phyloP scores from a whole-genome alignment of 2,329 filamentous ascomycete species.

The Arthrobotrys megalospora region DNA sequence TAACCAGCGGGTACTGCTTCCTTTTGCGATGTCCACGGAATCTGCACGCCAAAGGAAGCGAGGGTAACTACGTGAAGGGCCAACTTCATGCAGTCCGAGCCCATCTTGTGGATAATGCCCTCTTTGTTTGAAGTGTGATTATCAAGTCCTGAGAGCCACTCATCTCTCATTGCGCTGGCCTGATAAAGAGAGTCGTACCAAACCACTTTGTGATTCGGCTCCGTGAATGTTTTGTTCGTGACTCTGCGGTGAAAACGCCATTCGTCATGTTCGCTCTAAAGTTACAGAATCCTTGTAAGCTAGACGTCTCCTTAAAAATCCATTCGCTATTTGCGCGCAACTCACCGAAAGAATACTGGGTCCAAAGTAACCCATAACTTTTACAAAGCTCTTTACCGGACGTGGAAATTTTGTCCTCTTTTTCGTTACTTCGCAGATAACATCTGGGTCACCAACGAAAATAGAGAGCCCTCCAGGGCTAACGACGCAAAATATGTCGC shows the following conservation, averaged over 20 bases:
- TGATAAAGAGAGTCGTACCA: slow-evolving; percentile 34
- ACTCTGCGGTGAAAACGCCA: slow-evolving; percentile 34
- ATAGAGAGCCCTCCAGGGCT: slow-evolving; percentile 27
- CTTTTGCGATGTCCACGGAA: slow-evolving; percentile 30
- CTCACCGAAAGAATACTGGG: slow-evolving; percentile 33
- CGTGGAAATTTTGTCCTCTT: slow-evolving; percentile 36
- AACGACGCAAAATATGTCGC: slow-evolving; percentile 35
- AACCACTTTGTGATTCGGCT: slow-evolving; percentile 29
- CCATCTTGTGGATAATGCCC: slow-evolving; percentile 31
- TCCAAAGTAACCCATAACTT: slow-evolving; percentile 35
- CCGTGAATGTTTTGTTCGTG: slow-evolving; percentile 29
- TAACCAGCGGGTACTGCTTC: slow-evolving; percentile 10
- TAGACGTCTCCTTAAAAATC: background rate
- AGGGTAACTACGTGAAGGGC: slow-evolving; percentile 35
- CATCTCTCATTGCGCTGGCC: slow-evolving; percentile 31
- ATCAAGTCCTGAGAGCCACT: slow-evolving; percentile 26
- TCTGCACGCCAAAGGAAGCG: slow-evolving; percentile 33
- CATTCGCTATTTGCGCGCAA: background rate
- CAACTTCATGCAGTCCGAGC: slow-evolving; percentile 31
- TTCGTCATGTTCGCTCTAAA: slow-evolving; percentile 35
- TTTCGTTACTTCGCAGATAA: slow-evolving; percentile 35
- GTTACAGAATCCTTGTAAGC: background rate
- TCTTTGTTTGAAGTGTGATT: slow-evolving; percentile 27
- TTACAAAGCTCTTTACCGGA: slow-evolving; percentile 29
- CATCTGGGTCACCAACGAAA: slow-evolving; percentile 36